Evolutionary conservation across 208 protist species (phyloP).

Genomic region (Leishmania gerbilli): DNA sequence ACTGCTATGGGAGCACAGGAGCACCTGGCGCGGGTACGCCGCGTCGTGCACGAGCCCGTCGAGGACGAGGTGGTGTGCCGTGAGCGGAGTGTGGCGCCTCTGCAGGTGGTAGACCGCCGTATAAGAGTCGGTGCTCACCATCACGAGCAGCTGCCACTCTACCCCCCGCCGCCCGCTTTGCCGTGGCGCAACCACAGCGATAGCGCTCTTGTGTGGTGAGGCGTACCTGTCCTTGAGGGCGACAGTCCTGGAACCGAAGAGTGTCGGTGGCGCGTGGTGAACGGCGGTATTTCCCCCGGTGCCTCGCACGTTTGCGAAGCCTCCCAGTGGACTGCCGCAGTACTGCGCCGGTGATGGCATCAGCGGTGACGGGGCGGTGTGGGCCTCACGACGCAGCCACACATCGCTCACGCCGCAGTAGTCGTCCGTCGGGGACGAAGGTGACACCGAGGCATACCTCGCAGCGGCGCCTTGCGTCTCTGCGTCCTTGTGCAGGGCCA

Average conservation of each 20-base stretch:
- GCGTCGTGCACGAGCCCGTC: slow-evolving; percentile 24
- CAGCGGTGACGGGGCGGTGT: slow-evolving; percentile 31
- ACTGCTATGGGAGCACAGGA: slow-evolving; percentile 28
- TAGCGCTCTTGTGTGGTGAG: not conserved
- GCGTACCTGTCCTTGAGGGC: slow-evolving; percentile 17
- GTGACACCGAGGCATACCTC: not conserved
- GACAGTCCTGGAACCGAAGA: slow-evolving; percentile 13
- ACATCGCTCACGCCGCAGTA: slow-evolving; percentile 24
- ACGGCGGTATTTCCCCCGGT: slow-evolving; percentile 7
- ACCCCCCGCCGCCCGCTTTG: not conserved
- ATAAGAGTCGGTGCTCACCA: slow-evolving; percentile 19
- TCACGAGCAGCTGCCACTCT: slow-evolving; percentile 22
- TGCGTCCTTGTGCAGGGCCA: slow-evolving; percentile 26
- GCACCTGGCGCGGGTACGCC: slow-evolving; percentile 24
- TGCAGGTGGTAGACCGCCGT: slow-evolving; percentile 30
- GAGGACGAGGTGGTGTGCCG: slow-evolving; percentile 18
- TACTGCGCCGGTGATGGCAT: slow-evolving; percentile 43
- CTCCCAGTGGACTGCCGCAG: slow-evolving; percentile 27
- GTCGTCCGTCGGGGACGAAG: slow-evolving; percentile 5
- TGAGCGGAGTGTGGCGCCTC: slow-evolving; percentile 9
- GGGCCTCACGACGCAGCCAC: slow-evolving; percentile 32
- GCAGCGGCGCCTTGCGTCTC: not conserved
- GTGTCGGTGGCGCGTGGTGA: slow-evolving; percentile 14
- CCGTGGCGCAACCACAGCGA: slow-evolving; percentile 16
- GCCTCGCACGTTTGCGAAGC: slow-evolving; percentile 34